Evolutionary conservation across 768 basidiomycete species (phyloP), one percentile per base, ranked within the genome.

Genomic region (Phaffia tasmanica): DNA sequence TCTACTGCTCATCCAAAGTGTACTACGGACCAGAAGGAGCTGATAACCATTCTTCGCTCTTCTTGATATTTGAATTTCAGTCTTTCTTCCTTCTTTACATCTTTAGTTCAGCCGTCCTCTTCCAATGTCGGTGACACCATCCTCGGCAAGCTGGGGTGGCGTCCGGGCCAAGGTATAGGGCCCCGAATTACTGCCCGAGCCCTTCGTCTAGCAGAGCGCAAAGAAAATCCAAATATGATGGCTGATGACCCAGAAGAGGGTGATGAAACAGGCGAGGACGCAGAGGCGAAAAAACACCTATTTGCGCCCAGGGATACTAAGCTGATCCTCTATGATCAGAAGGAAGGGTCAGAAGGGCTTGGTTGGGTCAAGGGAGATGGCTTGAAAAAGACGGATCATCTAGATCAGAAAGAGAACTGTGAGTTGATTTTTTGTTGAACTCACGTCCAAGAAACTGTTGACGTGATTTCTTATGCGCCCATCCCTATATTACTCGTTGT

Each of bases 131-230:
- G 94, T 0, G 85, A 88, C 3, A 84, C 84, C 47, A 84, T 98
- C 8, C 81, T 99, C 63, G 86, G 85, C 78, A 93, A 90, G 77
- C 92, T 97, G 86, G 94, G 95, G 0, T 97, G 95, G 94, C 81
- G 86, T 51, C 76, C 84, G 0, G 95, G 93, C 1, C 91, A 93
- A 76, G 95, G 94, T 16, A 84, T 98, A 23, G 95, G 94, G 0
- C 91, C 93, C 4, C 83, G 94, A 15, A 80, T 98, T 35, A 84
- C 89, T 5, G 81, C 86, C 70, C 81, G 83, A 47, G 84, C 88
- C 73, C 84, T 87, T 54, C 84, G 82, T 70, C 77, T 83, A 29
- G 6, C 58, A 60, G 51, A 49, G 49, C 56, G 78, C 11, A 79
- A 72, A 47, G 76, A 65, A 70, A 74, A 7, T 75, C 73, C 9